Evolutionary conservation across 2,329 filamentous ascomycete genomes (phyloP).

Genomic region (Pseudocercospora eumusae): DNA sequence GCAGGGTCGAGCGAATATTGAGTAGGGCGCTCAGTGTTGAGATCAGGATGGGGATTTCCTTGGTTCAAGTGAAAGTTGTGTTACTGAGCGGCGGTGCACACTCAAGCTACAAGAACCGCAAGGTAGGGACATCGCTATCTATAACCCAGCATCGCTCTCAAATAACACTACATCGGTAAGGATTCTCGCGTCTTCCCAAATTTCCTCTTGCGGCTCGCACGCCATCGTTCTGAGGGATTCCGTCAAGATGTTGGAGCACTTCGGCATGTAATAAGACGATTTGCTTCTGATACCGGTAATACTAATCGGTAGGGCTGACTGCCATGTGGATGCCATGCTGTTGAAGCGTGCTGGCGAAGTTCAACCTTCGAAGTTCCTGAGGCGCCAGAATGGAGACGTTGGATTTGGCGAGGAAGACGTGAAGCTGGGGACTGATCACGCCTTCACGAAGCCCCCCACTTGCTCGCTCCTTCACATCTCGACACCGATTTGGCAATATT

Average conservation of each 20-base stretch:
- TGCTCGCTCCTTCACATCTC: slow-evolving; percentile 8
- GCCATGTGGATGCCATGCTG: slow-evolving; percentile 24
- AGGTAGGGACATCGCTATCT: not conserved
- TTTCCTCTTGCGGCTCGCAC: slow-evolving; percentile 16
- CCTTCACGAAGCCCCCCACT: slow-evolving; percentile 14
- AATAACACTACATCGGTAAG: not conserved
- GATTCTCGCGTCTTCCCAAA: not conserved
- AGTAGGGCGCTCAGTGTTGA: not conserved
- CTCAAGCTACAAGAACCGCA: not conserved
- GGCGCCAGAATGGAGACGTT: slow-evolving; percentile 6
- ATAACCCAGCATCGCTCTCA: not conserved
- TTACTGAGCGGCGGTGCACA: not conserved
- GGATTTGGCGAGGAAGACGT: slow-evolving; percentile 11
- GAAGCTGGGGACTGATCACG: slow-evolving; percentile 15
- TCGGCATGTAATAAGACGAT: not conserved
- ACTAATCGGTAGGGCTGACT: too few relatives aligned
- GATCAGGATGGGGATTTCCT: not conserved
- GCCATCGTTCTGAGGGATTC: slow-evolving; percentile 19
- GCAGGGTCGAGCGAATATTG: not conserved
- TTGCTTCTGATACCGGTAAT: slow-evolving; percentile 6
- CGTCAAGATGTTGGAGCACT: slow-evolving; percentile 7
- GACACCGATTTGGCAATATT: not conserved
- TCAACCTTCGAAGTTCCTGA: slow-evolving; percentile 9
- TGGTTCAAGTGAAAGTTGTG: not conserved
- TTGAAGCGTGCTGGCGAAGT: slow-evolving; percentile 1